phyloP scores from a whole-genome alignment of 2,329 filamentous ascomycete genomes.

The Chrysoporthe deuterocubensis region DNA sequence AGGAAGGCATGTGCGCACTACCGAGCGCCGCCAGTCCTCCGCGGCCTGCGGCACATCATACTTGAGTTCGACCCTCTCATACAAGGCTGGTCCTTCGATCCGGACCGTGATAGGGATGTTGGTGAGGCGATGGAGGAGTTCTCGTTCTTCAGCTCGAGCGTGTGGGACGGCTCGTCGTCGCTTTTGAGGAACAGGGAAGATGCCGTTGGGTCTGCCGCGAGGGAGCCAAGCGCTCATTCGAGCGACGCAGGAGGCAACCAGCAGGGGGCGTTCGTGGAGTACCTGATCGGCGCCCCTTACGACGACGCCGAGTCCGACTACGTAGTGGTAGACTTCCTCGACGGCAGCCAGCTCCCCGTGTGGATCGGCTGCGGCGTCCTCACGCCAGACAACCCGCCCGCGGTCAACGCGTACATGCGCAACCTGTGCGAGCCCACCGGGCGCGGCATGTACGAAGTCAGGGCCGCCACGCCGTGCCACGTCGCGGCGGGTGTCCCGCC shows the following conservation, averaged over 20 bases:
- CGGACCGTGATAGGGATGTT: conserved; percentile 39
- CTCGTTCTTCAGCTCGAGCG: conserved; percentile 48
- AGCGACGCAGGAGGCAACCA: background rate
- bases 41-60: conserved; percentile 56
- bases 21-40: conserved; percentile 48
- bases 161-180: conserved; percentile 33
- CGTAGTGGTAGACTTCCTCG: conserved; percentile 33
- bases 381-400: conserved; percentile 36
- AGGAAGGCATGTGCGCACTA: conserved; percentile 33
- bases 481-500: conserved; percentile 53
- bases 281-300: conserved; percentile 2
- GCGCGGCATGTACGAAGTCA: conserved; percentile 39
- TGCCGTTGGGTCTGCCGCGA: conserved; percentile 22
- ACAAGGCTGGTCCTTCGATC: conserved; percentile 40
- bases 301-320: background rate
- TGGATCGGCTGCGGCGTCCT: conserved; percentile 51
- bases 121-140: conserved; percentile 45
- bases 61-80: conserved; percentile 58
- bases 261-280: background rate
- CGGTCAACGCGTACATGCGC: conserved; percentile 53
- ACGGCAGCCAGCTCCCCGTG: conserved; percentile 40
- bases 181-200: conserved; percentile 16
- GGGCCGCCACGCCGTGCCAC: conserved; percentile 54
- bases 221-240: background rate
- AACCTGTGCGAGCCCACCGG: conserved; percentile 45